A percentile compares a stretch with the other conserved stretches of the same genome.
Evolutionary conservation across 1,284 basidiomycete genomes (phyloP).

Genomic region (Malassezia slooffiae): DNA sequence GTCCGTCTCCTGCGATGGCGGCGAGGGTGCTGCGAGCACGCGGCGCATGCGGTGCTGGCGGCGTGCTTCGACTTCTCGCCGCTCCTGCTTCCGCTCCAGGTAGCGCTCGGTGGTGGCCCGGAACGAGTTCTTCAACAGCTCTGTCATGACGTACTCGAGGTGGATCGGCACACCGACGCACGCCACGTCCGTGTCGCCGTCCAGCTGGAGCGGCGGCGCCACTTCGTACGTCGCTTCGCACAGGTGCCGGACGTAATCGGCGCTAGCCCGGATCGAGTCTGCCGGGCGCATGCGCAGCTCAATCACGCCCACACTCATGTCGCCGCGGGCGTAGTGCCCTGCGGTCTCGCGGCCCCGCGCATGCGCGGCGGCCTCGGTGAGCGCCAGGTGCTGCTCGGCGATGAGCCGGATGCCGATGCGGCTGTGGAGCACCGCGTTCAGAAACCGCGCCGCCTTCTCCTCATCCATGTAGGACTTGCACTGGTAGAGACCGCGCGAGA

Average conservation of each 20-base stretch:
- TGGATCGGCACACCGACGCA: slow-evolving; percentile 73
- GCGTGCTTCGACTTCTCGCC: background rate
- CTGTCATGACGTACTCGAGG: slow-evolving; percentile 66
- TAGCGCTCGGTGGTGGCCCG: slow-evolving; percentile 56
- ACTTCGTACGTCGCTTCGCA: slow-evolving; percentile 75
- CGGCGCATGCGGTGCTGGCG: slow-evolving; percentile 10
- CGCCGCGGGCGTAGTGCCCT: slow-evolving; percentile 5
- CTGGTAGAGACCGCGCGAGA: slow-evolving; percentile 84
- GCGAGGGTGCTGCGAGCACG: no score
- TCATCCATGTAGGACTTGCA: slow-evolving; percentile 70
- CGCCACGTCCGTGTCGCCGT: slow-evolving; percentile 24
- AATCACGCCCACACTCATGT: slow-evolving; percentile 37
- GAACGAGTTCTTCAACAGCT: slow-evolving; percentile 66
- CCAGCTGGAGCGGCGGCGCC: slow-evolving; percentile 50
- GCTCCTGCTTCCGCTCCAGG: slow-evolving; percentile 1
- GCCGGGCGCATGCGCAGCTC: slow-evolving; percentile 33
- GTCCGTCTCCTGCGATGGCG: background rate
- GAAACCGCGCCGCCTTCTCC: slow-evolving; percentile 62
- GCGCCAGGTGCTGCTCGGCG: slow-evolving; percentile 79
- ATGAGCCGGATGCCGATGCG: slow-evolving; percentile 78
- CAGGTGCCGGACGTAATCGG: slow-evolving; percentile 67
- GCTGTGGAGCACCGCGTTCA: slow-evolving; percentile 73
- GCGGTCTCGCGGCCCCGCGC: slow-evolving; percentile 2
- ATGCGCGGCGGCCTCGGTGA: slow-evolving; percentile 44
- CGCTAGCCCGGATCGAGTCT: slow-evolving; percentile 47